A percentile compares a stretch with the other conserved stretches of the same genome.
Conservation (phyloP, 2,329 filamentous ascomycete genomes). For the Exophiala viscosa region DNA sequence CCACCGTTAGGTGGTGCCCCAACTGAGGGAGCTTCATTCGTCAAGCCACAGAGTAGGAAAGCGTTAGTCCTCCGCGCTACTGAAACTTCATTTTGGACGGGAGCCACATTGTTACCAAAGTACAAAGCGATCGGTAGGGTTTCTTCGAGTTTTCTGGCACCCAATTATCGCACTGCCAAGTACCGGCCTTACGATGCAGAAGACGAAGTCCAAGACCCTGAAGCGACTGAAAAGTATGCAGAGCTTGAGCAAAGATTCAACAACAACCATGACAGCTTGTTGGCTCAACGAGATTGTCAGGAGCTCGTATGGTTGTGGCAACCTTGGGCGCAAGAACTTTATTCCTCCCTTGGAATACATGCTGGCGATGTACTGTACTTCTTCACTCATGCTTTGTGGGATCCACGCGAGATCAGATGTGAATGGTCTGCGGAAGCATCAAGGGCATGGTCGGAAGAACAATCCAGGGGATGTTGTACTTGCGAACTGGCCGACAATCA, state of each 20-base stretch:
- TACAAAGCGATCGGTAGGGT: conserved; percentile 26
- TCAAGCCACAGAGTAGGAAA: conserved; percentile 3
- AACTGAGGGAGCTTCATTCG: neutral
- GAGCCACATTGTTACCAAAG: conserved; percentile 15
- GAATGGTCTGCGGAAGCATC: neutral
- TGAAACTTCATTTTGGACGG: conserved; percentile 1
- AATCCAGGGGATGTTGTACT: conserved; percentile 6
- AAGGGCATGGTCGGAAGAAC: conserved; percentile 9
- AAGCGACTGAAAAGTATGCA: conserved; percentile 17
- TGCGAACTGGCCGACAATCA: conserved; percentile 15
- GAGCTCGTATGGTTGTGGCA: conserved; percentile 23
- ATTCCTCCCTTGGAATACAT: conserved; percentile 6
- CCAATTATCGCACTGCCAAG: conserved; percentile 22
- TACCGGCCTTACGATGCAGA: conserved; percentile 25
- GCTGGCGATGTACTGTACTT: conserved; percentile 16
- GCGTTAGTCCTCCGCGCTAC: conserved; percentile 2
- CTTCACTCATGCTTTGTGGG: conserved; percentile 7
- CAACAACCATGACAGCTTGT: conserved; percentile 15
- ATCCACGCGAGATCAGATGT: neutral
- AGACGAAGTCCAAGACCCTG: conserved; percentile 22
- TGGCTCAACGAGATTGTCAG: conserved; percentile 18
- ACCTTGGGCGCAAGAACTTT: conserved; percentile 14
- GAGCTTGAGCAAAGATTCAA: conserved; percentile 17
- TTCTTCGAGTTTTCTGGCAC: conserved; percentile 23
- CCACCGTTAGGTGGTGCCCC: neutral